phyloP scores from a whole-genome alignment of 1,139 yeast genomes.

The Saccharomyces uvarum region DNA sequence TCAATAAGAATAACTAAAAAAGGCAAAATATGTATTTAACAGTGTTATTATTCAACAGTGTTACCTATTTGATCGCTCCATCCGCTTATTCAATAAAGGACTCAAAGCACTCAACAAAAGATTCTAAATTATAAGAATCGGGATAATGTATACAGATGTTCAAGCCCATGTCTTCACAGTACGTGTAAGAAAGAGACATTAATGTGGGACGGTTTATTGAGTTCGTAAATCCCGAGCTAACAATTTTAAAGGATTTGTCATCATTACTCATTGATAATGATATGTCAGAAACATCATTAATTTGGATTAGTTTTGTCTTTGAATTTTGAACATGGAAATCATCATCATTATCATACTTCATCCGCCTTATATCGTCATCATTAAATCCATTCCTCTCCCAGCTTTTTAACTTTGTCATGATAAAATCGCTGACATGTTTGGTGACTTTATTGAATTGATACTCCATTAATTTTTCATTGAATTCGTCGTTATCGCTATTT shows the following conservation, averaged over 20 bases:
- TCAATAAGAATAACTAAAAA: not conserved
- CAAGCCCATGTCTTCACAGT: slow-evolving; percentile 20
- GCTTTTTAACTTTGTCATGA: slow-evolving; percentile 16
- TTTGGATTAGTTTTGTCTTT: slow-evolving; percentile 16
- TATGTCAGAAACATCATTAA: slow-evolving; percentile 23
- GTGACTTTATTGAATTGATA: slow-evolving; percentile 24
- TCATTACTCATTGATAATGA: slow-evolving; percentile 5
- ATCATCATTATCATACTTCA: slow-evolving; percentile 18
- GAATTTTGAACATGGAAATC: slow-evolving; percentile 4
- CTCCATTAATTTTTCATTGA: slow-evolving; percentile 20
- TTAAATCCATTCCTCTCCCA: slow-evolving; percentile 22
- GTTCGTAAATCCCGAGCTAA: slow-evolving; percentile 22
- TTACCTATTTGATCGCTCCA: not conserved
- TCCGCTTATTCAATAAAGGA: slow-evolving; percentile 16
- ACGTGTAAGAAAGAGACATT: slow-evolving; percentile 25
- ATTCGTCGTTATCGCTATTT: slow-evolving; percentile 15
- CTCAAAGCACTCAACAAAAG: slow-evolving; percentile 26
- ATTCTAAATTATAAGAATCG: slow-evolving; percentile 23
- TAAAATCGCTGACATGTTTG: slow-evolving; percentile 11
- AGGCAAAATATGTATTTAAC: not conserved
- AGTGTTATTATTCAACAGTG: not conserved
- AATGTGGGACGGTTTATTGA: slow-evolving; percentile 19
- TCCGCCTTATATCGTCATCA: slow-evolving; percentile 26
- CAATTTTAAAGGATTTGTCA: slow-evolving; percentile 12
- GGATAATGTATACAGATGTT: slow-evolving; percentile 28